Percentiles rank a stretch among this genome's conserved stretches.
Evolutionary conservation across 805 yeast species (phyloP).

Genomic region (Kodamaea leandrae): DNA sequence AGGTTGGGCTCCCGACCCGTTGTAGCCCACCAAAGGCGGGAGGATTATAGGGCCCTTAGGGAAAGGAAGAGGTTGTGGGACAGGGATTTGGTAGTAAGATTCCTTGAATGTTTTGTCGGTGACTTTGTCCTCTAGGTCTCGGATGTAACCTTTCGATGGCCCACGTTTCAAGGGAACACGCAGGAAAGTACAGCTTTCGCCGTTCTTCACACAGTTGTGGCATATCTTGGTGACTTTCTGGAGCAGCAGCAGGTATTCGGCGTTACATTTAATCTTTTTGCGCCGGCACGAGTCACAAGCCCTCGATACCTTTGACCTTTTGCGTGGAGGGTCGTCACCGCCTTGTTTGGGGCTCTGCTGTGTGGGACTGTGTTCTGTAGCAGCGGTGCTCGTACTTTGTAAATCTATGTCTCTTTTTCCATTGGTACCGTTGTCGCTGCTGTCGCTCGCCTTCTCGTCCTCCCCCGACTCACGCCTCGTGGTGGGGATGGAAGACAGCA

Average conservation of each 20-base stretch:
- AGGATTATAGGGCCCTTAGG: conserved; percentile 25
- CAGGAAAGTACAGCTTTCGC: conserved; percentile 64
- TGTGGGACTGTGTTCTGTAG: not conserved
- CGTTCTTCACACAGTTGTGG: conserved; percentile 58
- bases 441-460: not conserved
- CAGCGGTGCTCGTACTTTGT: too few relatives aligned
- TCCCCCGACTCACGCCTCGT: not conserved
- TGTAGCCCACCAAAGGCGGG: conserved; percentile 28
- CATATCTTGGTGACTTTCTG: conserved; percentile 53
- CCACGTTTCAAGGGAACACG: conserved; percentile 76
- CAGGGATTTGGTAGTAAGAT: conserved; percentile 1
- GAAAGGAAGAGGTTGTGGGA: conserved; percentile 13
- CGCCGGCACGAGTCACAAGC: conserved; percentile 82
- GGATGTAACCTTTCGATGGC: conserved; percentile 70
- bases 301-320: conserved; percentile 69
- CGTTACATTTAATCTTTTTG: conserved; percentile 71
- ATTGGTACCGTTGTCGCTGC: not conserved
- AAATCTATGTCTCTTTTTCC: not conserved
- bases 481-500: too few relatives aligned
- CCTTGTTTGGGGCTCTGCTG: conserved; percentile 1
- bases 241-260: conserved; percentile 45
- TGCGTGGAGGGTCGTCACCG: conserved; percentile 37
- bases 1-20: not conserved
- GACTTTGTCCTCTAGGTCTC: conserved; percentile 39
- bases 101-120: conserved; percentile 16